Evolutionary conservation across 2,329 filamentous ascomycete genomes (phyloP).

Genomic region (Aspergillus sp.): DNA sequence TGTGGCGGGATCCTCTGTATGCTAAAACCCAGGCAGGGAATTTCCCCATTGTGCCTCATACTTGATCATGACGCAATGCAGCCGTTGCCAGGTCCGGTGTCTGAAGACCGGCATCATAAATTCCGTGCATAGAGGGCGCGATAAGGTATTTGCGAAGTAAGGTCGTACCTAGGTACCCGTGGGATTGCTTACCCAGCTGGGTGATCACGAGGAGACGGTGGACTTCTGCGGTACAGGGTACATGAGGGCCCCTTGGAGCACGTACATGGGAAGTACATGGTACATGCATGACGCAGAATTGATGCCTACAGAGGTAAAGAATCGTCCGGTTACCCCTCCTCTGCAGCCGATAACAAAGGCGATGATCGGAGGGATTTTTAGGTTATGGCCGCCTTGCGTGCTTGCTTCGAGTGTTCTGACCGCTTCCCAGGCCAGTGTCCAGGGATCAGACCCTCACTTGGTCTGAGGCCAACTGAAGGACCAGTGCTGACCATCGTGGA

Average conservation of each 20-base stretch:
- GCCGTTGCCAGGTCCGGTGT: background rate
- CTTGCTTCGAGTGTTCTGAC: slow-evolving; percentile 10
- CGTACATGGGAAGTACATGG: too few relatives aligned
- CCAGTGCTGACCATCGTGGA: slow-evolving; percentile 21
- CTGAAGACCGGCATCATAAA: background rate
- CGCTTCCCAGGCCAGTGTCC: slow-evolving; percentile 6
- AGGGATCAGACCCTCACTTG: slow-evolving; percentile 8
- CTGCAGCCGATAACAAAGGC: slow-evolving; percentile 2
- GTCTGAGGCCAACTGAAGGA: slow-evolving; percentile 11
- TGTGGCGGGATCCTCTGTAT: slow-evolving; percentile 15
- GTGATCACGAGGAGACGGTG: too few relatives aligned
- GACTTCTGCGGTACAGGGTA: too few relatives aligned
- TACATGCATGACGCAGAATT: background rate
- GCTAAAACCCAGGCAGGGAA: background rate
- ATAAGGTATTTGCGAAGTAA: background rate
- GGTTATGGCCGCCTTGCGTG: slow-evolving; percentile 17
- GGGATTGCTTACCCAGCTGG: too few relatives aligned
- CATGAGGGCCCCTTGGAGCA: too few relatives aligned
- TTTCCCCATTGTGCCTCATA: slow-evolving; percentile 1
- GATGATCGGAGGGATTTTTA: slow-evolving; percentile 10
- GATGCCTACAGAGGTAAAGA: too few relatives aligned
- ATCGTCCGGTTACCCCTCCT: slow-evolving; percentile 1
- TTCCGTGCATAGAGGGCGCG: background rate
- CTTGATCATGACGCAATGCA: slow-evolving; percentile 16
- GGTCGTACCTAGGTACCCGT: too few relatives aligned